phyloP scores from a whole-genome alignment of 2,329 filamentous ascomycete genomes.

The Aspergillus sp. region DNA sequence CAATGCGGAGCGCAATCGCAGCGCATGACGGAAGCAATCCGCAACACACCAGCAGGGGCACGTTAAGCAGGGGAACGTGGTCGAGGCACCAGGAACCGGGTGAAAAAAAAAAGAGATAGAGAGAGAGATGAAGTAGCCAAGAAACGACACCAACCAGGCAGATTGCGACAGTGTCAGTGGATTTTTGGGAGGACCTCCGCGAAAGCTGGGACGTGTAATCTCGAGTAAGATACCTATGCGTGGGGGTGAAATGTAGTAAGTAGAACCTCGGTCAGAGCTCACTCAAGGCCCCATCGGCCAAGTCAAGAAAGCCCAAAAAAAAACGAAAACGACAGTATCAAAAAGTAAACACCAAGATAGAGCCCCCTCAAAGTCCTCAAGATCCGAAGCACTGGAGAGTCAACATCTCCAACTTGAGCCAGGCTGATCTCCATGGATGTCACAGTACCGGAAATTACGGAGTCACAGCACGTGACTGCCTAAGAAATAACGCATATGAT shows the following conservation, averaged over 20 bases:
- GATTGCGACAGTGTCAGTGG: slow-evolving; percentile 16
- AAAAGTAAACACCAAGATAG: background rate
- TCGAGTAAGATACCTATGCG: slow-evolving; percentile 3
- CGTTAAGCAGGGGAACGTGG: background rate
- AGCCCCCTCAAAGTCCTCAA: background rate
- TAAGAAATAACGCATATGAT: background rate
- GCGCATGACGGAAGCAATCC: slow-evolving; percentile 21
- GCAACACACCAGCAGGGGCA: slow-evolving; percentile 5
- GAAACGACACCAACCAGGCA: slow-evolving; percentile 7
- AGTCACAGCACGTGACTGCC: background rate
- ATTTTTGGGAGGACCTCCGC: slow-evolving; percentile 12
- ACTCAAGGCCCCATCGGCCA: background rate
- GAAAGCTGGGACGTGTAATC: slow-evolving; percentile 6
- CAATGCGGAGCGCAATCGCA: slow-evolving; percentile 17
- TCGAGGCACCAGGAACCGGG: background rate
- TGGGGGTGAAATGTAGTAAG: slow-evolving; percentile 1
- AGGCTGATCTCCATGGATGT: background rate
- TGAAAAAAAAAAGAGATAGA: background rate
- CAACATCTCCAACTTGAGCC: background rate
- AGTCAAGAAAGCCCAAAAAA: background rate
- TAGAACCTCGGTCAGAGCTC: background rate
- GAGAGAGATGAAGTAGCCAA: slow-evolving; percentile 1
- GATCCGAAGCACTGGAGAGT: background rate
- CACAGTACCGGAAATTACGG: background rate
- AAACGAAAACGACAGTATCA: background rate